Evolutionary conservation across 2,329 filamentous ascomycete genomes (phyloP), one percentile per base, ranked within the genome.

Genomic region (Huntiella omanensis): DNA sequence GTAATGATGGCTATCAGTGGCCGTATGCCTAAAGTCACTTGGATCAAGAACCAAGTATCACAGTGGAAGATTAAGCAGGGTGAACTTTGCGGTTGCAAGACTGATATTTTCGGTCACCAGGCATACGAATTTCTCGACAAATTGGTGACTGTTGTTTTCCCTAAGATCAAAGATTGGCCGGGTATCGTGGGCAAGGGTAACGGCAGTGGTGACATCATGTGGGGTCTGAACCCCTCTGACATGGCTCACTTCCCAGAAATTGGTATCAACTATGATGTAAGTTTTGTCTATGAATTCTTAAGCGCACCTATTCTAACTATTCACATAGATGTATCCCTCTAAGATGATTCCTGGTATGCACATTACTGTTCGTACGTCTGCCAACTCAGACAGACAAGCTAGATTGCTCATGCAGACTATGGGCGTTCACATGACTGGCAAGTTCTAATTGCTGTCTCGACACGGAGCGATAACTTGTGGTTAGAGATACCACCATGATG

Each of bases 81-180:
- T 40, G 77, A 80, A 58, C 72, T 77, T 52, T 70, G 84, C 22
- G 76, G 83, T 50, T 75, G 83, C 54, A 95, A 88, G 57, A 77
- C 75, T 43, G 80, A 83, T 19, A 64, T 98, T 52, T 68, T 70
- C 47, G 85, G 84, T 28, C 80, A 91, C 59, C 73, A 80, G 49
- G 91, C 92, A 56, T 83, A 84, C 52, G 80, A 95, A 60, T 95
- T 98, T 60, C 59, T 98, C 39, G 82, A 88, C 57, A 94, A 94
- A 66, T 68, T 86, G 54, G 70, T 96, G 47, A 85, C 93, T 59
- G 68, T 96, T 6, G 87, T 98, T 4, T 71, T 96, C 59, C 91
- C 91, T 35, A 83, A 79, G 58, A 92, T 98, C 63, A 98, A 96
- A 69, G 91, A 98, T 55, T 98, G 85, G 82, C 75, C 74, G 47